Evolutionary conservation across 164 flowering plant species (phyloP), one percentile per base, ranked within the genome.

Genomic region (Tinospora cordifolia): DNA sequence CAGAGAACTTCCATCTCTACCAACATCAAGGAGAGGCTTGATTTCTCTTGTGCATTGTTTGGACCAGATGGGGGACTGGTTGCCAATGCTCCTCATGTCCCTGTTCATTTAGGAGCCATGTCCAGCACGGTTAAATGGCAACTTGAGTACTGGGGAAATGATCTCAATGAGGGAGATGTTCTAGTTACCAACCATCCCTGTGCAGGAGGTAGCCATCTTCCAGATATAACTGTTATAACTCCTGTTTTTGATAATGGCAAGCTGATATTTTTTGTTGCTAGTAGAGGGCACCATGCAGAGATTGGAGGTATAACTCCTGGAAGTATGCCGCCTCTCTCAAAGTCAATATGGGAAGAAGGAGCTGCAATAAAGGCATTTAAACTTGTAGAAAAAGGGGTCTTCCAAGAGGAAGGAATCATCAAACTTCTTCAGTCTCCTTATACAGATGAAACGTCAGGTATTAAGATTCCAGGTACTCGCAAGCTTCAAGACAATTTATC

Each of bases 251-350:
- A 88, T 71, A 75, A 83, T 15, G 90, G 89, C 49, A 83, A 86
- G 57, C 75, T 94, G 62, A 91, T 94, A 13, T 94, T 94, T 79
- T 94, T 94, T 63, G 97, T 94, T 66, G 99, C 99, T 46, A 94
- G 95, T 71, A 85, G 99, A 81, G 99, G 99, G 21, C 99, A 94
- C 75, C 99, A 94, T 85, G 97, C 99, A 25, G 98, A 92, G 79
- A 90, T 94, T 39, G 99, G 99, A n/a, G 99, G 99, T 67, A 89
- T 90, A 62, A 92, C 99, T 72, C 97, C 99, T 12, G 98, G 99
- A 78, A 94, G 99, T 76, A 94, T 94, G 99, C 99, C 99, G 2
- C 99, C 99, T 36, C 92, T 94, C 80, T 94, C 98, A 3, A 92
- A 89, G 81, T 77, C 85, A 68, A 90, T 94, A 78, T 89, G 88